phyloP scores from a whole-genome alignment of 768 basidiomycete genomes.

The Lepiota venenata region DNA sequence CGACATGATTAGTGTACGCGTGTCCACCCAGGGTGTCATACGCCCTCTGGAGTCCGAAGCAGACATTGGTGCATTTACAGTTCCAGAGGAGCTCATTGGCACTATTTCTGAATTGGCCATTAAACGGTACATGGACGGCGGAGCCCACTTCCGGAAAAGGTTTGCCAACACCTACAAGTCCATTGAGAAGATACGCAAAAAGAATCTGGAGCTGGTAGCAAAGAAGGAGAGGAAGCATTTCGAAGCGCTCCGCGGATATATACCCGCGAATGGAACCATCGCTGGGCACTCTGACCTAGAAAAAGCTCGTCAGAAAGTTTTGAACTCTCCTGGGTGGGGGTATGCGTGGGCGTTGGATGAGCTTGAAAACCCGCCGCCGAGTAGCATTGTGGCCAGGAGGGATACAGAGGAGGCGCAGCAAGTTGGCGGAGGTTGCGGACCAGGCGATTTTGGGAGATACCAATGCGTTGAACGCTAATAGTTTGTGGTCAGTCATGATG shows the following conservation, averaged over 20 bases:
- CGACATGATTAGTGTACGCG: constrained; percentile 88
- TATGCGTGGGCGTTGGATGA: constrained; percentile 87
- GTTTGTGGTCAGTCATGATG: constrained; percentile 65
- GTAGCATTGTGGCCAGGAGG: constrained; percentile 85
- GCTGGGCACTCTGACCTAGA: constrained; percentile 7
- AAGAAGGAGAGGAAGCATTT: constrained; percentile 59
- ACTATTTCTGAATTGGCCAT: constrained; percentile 70
- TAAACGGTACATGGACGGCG: constrained; percentile 71
- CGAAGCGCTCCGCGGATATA: constrained; percentile 27
- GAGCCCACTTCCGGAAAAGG: constrained; percentile 60
- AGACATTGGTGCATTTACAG: constrained; percentile 61
- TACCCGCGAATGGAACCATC: constrained; percentile 18
- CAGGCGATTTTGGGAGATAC: constrained; percentile 58
- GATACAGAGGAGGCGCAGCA: constrained; percentile 81
- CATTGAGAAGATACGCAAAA: constrained; percentile 66
- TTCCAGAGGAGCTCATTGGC: constrained; percentile 69
- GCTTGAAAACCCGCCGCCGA: constrained; percentile 83
- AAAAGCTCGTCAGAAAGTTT: constrained; percentile 30
- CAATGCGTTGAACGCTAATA: constrained; percentile 58
- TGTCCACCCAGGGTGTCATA: constrained; percentile 80
- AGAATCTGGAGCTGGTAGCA: constrained; percentile 56
- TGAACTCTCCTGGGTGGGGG: constrained; percentile 54
- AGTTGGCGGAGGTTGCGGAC: constrained; percentile 73
- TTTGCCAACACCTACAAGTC: constrained; percentile 52
- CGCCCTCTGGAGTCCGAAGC: constrained; percentile 72